These are phyloP conservation scores for Stagonosporopsis cucurbitacearum DNA, from an alignment of 2,329 filamentous ascomycete genomes.

Conservation along the genomic window DNA sequence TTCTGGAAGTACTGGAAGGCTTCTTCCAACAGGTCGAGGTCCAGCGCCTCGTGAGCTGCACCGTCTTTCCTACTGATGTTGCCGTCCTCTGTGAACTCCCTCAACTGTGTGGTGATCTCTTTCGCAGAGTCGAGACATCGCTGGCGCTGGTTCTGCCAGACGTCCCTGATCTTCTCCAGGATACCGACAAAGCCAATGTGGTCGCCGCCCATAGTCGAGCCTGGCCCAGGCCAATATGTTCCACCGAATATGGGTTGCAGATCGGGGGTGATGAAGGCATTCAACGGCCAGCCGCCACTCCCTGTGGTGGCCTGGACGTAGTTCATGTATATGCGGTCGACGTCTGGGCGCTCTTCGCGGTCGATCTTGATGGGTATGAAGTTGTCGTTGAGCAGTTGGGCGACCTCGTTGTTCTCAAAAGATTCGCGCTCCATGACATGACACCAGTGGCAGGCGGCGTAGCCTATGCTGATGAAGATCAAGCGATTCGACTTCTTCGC, in stretches of 20 bases:
- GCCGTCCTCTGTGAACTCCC: constrained; percentile 88
- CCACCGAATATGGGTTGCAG: constrained; percentile 94
- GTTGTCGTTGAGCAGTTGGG: constrained; percentile 78
- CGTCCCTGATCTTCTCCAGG: constrained; percentile 73
- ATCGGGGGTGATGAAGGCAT: constrained; percentile 94
- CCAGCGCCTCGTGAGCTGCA: constrained; percentile 71
- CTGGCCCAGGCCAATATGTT: constrained; percentile 91
- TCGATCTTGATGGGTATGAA: constrained; percentile 95
- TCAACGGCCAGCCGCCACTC: constrained; percentile 90
- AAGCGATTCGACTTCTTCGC: constrained; percentile 84
- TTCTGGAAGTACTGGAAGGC: constrained; percentile 64
- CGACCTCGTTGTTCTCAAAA: constrained; percentile 83
- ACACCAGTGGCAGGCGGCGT: constrained; percentile 90
- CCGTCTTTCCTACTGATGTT: constrained; percentile 61
- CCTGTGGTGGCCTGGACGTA: constrained; percentile 94
- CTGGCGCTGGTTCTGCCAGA: constrained; percentile 85
- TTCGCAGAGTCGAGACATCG: constrained; percentile 82
- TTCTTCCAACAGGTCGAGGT: constrained; percentile 90
- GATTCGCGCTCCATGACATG: constrained; percentile 94
- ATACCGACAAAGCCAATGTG: constrained; percentile 84
- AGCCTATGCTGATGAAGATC: constrained; percentile 93
- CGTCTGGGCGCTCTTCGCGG: constrained; percentile 89
- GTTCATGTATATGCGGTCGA: constrained; percentile 98
- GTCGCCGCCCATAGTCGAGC: constrained; percentile 59
- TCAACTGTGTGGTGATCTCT: constrained; percentile 79